Evolutionary conservation across 805 yeast genomes (phyloP).

Genomic region (Sugiyamaella valdiviana): DNA sequence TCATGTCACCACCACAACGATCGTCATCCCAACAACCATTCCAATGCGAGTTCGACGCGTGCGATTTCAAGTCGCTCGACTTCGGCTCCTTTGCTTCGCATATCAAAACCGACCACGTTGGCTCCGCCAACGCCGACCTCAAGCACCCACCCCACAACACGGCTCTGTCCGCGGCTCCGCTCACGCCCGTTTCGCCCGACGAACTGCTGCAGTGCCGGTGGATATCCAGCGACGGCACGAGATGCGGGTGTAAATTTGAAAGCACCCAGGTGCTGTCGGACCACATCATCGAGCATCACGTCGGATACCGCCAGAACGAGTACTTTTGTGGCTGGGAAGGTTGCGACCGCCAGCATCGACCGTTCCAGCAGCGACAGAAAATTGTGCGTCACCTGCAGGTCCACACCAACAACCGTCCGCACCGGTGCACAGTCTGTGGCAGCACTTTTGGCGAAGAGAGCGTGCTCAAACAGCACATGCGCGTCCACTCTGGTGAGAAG

Average conservation of each 20-base stretch:
- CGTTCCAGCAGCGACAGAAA: slow-evolving; percentile 80
- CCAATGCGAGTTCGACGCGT: slow-evolving; percentile 72
- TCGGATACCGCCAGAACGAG: slow-evolving; percentile 63
- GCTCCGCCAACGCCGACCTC: slow-evolving; percentile 6
- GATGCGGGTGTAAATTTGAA: slow-evolving; percentile 48
- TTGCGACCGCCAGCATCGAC: slow-evolving; percentile 58
- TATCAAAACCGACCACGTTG: slow-evolving; percentile 42
- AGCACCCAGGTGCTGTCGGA: slow-evolving; percentile 58
- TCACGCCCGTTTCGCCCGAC: slow-evolving; percentile 34
- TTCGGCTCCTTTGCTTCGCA: slow-evolving; percentile 54
- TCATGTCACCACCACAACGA: slow-evolving; percentile 9
- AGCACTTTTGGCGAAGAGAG: slow-evolving; percentile 69
- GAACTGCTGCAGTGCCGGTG: slow-evolving; percentile 30
- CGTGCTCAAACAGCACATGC: slow-evolving; percentile 71
- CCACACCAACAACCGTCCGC: slow-evolving; percentile 83
- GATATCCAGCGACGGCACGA: slow-evolving; percentile 18
- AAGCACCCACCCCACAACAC: slow-evolving; percentile 1
- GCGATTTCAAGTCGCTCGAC: slow-evolving; percentile 52
- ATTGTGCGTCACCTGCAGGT: slow-evolving; percentile 77
- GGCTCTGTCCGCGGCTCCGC: no score
- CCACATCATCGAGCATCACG: slow-evolving; percentile 63
- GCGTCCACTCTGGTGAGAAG: slow-evolving; percentile 85
- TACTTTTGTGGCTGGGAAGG: slow-evolving; percentile 75
- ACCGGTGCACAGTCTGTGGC: slow-evolving; percentile 61
- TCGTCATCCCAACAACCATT: slow-evolving; percentile 8